Base-by-base conservation (phyloP, 495 filamentous ascomycete genomes). In the Penicillium angulare region DNA sequence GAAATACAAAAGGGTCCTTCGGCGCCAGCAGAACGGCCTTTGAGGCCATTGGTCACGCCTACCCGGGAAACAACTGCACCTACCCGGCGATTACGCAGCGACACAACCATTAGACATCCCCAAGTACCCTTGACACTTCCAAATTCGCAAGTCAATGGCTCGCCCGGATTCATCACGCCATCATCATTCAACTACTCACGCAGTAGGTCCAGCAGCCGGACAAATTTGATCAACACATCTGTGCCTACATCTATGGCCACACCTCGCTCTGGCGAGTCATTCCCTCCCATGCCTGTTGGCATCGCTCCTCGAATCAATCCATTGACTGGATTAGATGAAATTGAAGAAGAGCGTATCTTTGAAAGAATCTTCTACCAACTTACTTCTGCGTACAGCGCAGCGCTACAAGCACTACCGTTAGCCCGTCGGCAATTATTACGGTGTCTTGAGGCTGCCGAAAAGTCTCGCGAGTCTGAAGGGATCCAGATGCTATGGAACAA, bases 251-350 rank as follows among this genome's bases (percentile, higher is more conserved):
- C 78, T 5, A 64, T 78, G 21, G 81, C 85, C 72, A 86, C 46
- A 80, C 89, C 89, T 43, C 80, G 87, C 15, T 93, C 89, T 9
- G 87, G 84, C 7, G 89, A 92, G 57, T 85, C 87, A 0, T 95
- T 92, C 60, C 74, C 78, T 29, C 79, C 82, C 0, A 77, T 83
- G 21, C 79, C 76, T 42, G 74, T 68, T 10, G 48, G 64, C 5
- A 53, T 56, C 22, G 49, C 59, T 13, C 66, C 72, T 35, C 70
- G 78, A 40, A 71, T 73, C 40, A 81, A 80, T 48, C 77, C 79
- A 2, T 61, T 79, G 52, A 79, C 77, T 17, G 75, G 68, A 18
- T 49, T 79, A 21, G 75, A 89, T 49, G 88, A 89, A 43, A 81
- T 77, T 24, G 86, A 88, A 43, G 86, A 90, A 55, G 89, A 92